A percentile compares a stretch with the other conserved stretches of the same genome.
Evolutionary conservation across 345 rosid species (phyloP).

Genomic region (Citrus mangshanensis): DNA sequence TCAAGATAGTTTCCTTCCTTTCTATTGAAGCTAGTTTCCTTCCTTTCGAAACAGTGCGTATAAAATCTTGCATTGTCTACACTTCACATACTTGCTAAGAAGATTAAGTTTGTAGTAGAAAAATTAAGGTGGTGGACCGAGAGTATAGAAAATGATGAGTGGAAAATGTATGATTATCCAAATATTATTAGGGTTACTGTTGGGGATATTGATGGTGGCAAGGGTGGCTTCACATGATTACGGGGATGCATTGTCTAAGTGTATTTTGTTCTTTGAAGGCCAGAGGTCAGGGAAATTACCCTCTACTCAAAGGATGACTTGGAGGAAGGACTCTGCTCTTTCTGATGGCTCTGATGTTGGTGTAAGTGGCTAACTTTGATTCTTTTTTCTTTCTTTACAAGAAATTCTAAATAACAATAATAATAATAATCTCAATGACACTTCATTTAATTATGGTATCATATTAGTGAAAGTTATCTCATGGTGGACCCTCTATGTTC

Average conservation of each 20-base stretch:
- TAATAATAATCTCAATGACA: no score
- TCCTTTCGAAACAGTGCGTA: not conserved
- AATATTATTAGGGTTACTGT: not conserved
- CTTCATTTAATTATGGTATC: no score
- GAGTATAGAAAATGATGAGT: not conserved
- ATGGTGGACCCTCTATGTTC: no score
- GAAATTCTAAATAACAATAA: no score
- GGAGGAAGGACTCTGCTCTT: slow-evolving; percentile 67
- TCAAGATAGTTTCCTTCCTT: not conserved
- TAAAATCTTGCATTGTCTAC: not conserved
- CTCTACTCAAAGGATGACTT: slow-evolving; percentile 39
- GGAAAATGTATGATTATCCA: not conserved
- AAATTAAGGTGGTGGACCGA: not conserved
- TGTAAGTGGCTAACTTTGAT: slow-evolving; percentile 21
- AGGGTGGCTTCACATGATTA: slow-evolving; percentile 40
- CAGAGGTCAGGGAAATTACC: slow-evolving; percentile 65
- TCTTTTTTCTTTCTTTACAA: no score
- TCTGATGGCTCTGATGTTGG: slow-evolving; percentile 42
- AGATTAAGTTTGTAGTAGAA: not conserved
- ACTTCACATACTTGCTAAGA: not conserved
- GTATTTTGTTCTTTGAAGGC: slow-evolving; percentile 68
- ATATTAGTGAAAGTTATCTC: no score
- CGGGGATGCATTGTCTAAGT: slow-evolving; percentile 52
- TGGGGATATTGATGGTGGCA: not conserved
- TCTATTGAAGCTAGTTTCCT: not conserved